Evolutionary conservation across 202 grass and related monocot species (phyloP).

Genomic region (Hordeum pubiflorum): DNA sequence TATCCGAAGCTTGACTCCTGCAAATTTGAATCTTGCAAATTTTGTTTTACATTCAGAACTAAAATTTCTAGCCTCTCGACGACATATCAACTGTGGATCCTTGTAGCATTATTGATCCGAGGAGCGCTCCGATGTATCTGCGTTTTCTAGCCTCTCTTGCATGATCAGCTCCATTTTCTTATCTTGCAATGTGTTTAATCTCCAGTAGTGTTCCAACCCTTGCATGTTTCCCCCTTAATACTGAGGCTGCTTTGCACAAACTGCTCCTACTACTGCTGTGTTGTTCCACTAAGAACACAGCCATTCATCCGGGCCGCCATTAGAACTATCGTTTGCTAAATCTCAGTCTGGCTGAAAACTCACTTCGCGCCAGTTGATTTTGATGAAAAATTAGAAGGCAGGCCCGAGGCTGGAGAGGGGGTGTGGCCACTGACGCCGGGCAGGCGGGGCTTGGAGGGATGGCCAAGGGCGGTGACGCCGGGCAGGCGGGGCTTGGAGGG

Average conservation of each 20-base stretch:
- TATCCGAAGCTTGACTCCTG: background rate
- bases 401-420: too few relatives aligned
- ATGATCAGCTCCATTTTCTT: background rate
- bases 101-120: background rate
- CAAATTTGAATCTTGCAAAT: background rate
- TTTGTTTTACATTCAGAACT: background rate
- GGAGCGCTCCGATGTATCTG: background rate
- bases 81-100: background rate
- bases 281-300: background rate
- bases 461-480: too few relatives aligned
- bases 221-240: background rate
- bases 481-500: too few relatives aligned
- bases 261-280: background rate
- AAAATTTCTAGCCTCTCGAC: background rate
- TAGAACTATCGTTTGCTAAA: background rate
- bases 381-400: too few relatives aligned
- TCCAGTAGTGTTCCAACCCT: background rate
- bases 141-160: background rate
- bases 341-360: too few relatives aligned
- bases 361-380: too few relatives aligned
- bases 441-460: too few relatives aligned
- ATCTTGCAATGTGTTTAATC: background rate
- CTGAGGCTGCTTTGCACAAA: background rate
- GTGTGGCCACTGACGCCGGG: too few relatives aligned
- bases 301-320: background rate